phyloP scores from a whole-genome alignment of 2,329 filamentous ascomycete genomes.

The Aspergillus pseudoterreus region DNA sequence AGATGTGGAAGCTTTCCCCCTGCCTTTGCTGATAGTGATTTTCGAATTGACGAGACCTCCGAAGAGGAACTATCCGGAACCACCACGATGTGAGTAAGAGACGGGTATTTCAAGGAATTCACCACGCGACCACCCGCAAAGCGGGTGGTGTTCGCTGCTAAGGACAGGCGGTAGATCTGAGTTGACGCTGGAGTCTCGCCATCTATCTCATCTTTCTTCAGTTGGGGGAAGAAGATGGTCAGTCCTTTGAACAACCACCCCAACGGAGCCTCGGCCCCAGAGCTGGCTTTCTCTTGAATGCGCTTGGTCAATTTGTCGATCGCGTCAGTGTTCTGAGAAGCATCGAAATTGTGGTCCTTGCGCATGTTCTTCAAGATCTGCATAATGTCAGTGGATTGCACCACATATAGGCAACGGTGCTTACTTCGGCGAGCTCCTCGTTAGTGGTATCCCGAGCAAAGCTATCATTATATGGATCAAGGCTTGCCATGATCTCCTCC shows the following conservation, averaged over 20 bases:
- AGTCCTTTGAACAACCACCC: conserved; percentile 51
- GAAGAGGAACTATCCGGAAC: conserved; percentile 46
- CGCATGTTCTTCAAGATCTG: conserved; percentile 44
- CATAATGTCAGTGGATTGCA: conserved; percentile 2
- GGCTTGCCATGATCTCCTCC: conserved; percentile 55
- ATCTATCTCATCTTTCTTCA: background rate
- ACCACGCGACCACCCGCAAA: conserved; percentile 67
- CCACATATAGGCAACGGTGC: conserved; percentile 11
- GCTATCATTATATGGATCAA: conserved; percentile 79
- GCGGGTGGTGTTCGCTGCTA: conserved; percentile 55
- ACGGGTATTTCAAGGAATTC: conserved; percentile 48
- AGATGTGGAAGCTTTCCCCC: conserved; percentile 60
- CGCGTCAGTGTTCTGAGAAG: conserved; percentile 48
- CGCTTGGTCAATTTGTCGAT: conserved; percentile 54
- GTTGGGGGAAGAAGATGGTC: conserved; percentile 39
- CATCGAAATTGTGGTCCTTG: conserved; percentile 14
- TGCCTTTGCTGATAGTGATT: conserved; percentile 21
- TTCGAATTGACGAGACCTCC: conserved; percentile 37
- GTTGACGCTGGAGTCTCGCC: background rate
- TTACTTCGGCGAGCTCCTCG: conserved; percentile 56
- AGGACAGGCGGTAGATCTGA: conserved; percentile 29
- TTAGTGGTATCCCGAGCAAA: conserved; percentile 67
- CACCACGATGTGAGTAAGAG: conserved; percentile 71
- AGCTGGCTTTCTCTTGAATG: conserved; percentile 45
- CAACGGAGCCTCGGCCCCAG: conserved; percentile 28